Base-by-base conservation (phyloP, 192 early-diverging fungal species). In the Coemansia sp. region DNA sequence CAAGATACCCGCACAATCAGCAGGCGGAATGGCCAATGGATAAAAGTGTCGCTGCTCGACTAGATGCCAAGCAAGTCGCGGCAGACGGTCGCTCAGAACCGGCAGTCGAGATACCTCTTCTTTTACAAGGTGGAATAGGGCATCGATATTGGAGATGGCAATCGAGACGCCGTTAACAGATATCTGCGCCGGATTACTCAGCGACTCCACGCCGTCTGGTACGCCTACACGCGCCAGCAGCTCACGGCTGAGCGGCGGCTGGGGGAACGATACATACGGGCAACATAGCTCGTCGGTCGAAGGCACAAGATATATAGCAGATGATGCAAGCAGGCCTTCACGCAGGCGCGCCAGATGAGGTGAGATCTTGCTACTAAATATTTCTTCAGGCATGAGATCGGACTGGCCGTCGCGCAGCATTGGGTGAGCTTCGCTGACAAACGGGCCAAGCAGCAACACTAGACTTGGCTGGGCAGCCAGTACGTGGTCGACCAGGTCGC, bases 131-230 rank as follows among this genome's bases (percentile, higher is more conserved):
- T 90, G 88, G 56, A 87, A 84, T 54, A 98, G 69, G 23, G 86
- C 73, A 72, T 98, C 95, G 21, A 86, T 79, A 5, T 86, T 93
- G 52, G 85, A 87, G 24, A 93, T 71, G 1, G 88, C 92, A 82
- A 97, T 79, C 11, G 85, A 76, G 29, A 91, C 77, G 61, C 94
- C 94, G 72, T 98, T 96, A 66, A 97, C 81, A 0, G 73, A 72
- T 39, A 97, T 86, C 64, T 91, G 89, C 3, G 86, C 86, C 9
- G 97, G 97, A 71, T 98, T 98, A 23, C 87, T 84, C 8, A 85
- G 64, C 47, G 77, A 83, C 22, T 62, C 61, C 17, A 75, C 50
- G 14, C 66, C 79, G 22, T 52, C 60, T 0, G 74, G 74, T 7
- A 76, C 67, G 56, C 66, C 73, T 37, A 76, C 63, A 15, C 60